A percentile compares a stretch with the other conserved stretches of the same genome.
Conservation (phyloP, 1,284 basidiomycete species). For the Apiotrichum domesticum region DNA sequence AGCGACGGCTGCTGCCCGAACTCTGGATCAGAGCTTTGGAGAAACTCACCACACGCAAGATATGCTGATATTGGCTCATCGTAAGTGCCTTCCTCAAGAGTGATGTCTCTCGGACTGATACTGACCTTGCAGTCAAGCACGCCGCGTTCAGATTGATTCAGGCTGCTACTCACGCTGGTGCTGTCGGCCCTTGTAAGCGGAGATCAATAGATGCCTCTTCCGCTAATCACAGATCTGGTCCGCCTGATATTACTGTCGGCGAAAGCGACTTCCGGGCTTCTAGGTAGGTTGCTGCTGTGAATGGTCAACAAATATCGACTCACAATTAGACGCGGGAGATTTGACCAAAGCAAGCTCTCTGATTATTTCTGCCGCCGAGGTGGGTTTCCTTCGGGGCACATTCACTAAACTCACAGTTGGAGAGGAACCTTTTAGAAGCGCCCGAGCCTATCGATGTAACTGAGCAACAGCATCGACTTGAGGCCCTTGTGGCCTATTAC, state of each 20-base stretch:
- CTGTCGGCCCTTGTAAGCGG: slow-evolving; percentile 5
- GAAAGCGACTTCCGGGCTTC: not conserved
- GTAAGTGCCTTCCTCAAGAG: not conserved
- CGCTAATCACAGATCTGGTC: slow-evolving; percentile 1
- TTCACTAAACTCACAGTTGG: not conserved
- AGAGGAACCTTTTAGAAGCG: not conserved
- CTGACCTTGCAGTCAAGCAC: slow-evolving; percentile 2
- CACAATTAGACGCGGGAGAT: slow-evolving; percentile 1
- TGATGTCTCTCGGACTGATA: not conserved
- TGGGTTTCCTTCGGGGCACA: not conserved
- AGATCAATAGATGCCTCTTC: not conserved
- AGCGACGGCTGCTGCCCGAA: not conserved
- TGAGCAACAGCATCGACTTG: not conserved
- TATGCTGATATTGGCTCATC: not conserved
- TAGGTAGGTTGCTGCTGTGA: not conserved
- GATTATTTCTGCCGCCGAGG: slow-evolving; percentile 2
- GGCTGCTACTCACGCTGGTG: not conserved
- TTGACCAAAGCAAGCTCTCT: not conserved
- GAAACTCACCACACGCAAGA: not conserved
- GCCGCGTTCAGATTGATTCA: slow-evolving; percentile 8
- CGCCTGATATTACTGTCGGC: slow-evolving; percentile 7
- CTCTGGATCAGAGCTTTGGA: not conserved
- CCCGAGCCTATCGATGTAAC: not conserved
- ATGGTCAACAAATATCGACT: not conserved
- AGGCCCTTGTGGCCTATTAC: slow-evolving; percentile 3